Evolutionary conservation across 768 basidiomycete species (phyloP), one percentile per base, ranked within the genome.

Genomic region (Tephrocybe sp.): DNA sequence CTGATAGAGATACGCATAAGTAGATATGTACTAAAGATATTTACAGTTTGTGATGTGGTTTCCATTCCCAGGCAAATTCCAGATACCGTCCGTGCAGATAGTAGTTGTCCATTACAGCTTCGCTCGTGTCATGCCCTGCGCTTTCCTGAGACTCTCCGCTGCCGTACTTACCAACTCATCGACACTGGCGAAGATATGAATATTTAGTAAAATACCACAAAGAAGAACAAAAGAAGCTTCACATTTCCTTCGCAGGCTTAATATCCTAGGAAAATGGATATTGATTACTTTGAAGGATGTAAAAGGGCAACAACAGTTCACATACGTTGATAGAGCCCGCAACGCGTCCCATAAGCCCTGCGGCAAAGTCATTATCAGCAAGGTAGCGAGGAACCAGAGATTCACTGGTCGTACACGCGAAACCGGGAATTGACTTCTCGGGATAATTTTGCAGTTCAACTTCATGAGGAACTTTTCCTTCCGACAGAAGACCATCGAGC

Each of bases 191-290:
- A 21, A 36, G 53, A 21, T 48, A 15, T 4, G 15, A 8, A 14
- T 36, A 4, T 9, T 11, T 60, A n/a, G 65, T 38, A 43, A 4
- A 5, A 6, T 24, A 32, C 23, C 24, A 18, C 21, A 9, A 32
- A 50, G 47, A 43, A 58, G 7, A 28, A 24, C 39, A 23, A 49
- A 45, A 17, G 34, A 20, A n/a, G 70, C 9, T 84, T 66, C 59
- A 89, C 88, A 95, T 95, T 52, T 81, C 80, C 65, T 86, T 88
- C 4, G 93, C 93, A 1, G 91, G 85, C 63, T 90, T 87, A 63
- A 95, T 82, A 38, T 92, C 88, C 81, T 84, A 46, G 12, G 15
- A 8, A 42, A 17, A 40, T 18, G 25, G 57, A 41, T 36, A 43
- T 14, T 25, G 25, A 41, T 58, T 21, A 59, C 53, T 28, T 48